These are phyloP conservation scores for Dendrostoma leiphaemia DNA, from an alignment of 2,329 filamentous ascomycete species.

Conservation along the genomic window DNA sequence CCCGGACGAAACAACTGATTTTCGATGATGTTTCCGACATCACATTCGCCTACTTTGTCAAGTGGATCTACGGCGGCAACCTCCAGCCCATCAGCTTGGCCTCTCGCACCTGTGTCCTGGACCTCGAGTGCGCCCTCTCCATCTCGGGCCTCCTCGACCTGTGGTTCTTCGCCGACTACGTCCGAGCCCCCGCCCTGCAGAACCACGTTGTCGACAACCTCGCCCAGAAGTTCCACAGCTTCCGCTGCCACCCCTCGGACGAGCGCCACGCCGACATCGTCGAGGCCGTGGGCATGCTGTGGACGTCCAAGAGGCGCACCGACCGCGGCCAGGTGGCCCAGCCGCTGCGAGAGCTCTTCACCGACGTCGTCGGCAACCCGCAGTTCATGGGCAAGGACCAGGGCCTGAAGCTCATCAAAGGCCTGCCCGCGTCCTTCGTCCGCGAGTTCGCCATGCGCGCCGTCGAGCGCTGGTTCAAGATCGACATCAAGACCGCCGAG, in stretches of 20 bases:
- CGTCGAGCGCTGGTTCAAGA: too few relatives aligned
- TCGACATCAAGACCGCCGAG: too few relatives aligned
- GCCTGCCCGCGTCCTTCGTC: background rate
- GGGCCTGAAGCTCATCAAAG: background rate
- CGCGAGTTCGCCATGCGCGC: background rate
- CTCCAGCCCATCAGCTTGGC: background rate
- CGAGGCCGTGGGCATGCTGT: background rate
- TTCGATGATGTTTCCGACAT: background rate
- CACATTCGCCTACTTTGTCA: background rate
- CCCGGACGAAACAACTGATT: background rate
- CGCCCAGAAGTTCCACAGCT: background rate
- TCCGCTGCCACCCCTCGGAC: background rate
- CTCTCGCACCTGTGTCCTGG: background rate
- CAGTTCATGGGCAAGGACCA: background rate
- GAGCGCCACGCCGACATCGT: background rate
- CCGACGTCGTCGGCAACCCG: background rate
- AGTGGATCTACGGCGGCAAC: background rate
- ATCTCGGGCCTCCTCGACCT: background rate
- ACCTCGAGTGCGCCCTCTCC: background rate
- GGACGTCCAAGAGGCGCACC: background rate
- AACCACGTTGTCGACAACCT: background rate
- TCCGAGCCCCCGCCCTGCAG: background rate
- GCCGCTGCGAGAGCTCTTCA: background rate
- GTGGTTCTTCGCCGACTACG: background rate
- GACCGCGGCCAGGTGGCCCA: background rate